Conservation (phyloP, 2,329 filamentous ascomycete genomes). For the Exophiala sp. region DNA sequence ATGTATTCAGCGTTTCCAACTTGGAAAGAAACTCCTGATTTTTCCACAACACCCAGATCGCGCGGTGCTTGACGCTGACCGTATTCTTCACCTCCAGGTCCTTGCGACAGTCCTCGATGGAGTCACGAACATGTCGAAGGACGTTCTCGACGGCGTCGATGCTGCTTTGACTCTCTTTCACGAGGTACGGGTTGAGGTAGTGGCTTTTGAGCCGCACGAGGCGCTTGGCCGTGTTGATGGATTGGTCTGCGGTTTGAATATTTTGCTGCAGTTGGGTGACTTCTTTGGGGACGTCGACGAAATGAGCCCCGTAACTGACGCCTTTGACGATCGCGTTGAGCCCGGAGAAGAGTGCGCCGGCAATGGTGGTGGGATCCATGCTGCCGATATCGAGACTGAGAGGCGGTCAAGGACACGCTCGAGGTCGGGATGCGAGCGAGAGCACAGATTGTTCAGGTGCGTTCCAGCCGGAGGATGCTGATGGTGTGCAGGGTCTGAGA, state of each 20-base stretch:
- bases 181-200: slow-evolving; percentile 1
- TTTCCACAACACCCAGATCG: slow-evolving; percentile 5
- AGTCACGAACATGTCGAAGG: background rate
- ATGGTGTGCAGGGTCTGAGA: no score
- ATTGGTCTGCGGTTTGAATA: background rate
- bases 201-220: background rate
- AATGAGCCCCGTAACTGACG: slow-evolving; percentile 3
- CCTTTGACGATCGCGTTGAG: slow-evolving; percentile 4
- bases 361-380: background rate
- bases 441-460: no score
- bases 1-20: slow-evolving; percentile 1
- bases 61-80: background rate
- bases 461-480: no score
- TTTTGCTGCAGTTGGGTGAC: slow-evolving; percentile 4
- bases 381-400: no score
- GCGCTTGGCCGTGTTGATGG: slow-evolving; percentile 2
- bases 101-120: slow-evolving; percentile 5
- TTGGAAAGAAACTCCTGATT: slow-evolving; percentile 4
- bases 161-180: background rate
- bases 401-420: no score
- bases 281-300: slow-evolving; percentile 3
- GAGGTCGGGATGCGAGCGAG: no score
- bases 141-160: background rate
- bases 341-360: slow-evolving; percentile 1
- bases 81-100: slow-evolving; percentile 3